A percentile compares a stretch with the other conserved stretches of the same genome.
phyloP scores from a whole-genome alignment of 129 eudicot genomes.

The Escallonia rubra region DNA sequence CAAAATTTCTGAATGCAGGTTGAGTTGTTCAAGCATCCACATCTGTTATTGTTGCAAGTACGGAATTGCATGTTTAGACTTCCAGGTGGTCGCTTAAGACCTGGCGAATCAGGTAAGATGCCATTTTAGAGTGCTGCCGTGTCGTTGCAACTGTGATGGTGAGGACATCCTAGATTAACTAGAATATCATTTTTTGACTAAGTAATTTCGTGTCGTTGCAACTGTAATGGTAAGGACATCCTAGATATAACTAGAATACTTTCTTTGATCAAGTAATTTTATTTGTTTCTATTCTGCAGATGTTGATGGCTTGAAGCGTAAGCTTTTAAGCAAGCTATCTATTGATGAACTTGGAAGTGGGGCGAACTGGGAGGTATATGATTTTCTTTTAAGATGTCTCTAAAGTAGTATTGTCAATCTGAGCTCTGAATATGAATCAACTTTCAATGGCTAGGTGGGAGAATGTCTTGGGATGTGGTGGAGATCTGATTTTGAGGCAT shows the following conservation, averaged over 20 bases:
- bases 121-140: neutral
- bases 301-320: conserved; percentile 60
- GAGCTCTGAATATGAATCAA: conserved; percentile 8
- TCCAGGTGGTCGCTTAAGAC: conserved; percentile 84
- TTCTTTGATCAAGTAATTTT: neutral
- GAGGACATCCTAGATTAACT: neutral
- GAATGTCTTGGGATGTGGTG: conserved; percentile 92
- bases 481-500: conserved; percentile 65
- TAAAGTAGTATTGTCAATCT: no score
- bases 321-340: conserved; percentile 65
- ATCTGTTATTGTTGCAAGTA: conserved; percentile 64
- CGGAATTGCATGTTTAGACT: conserved; percentile 56
- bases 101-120: conserved; percentile 69
- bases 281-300: conserved; percentile 27
- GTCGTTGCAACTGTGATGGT: neutral
- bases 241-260: neutral
- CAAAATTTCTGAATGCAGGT: conserved; percentile 34
- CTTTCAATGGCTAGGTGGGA: conserved; percentile 43
- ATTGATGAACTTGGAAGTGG: conserved; percentile 36
- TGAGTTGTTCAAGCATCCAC: conserved; percentile 78
- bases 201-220: neutral
- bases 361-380: conserved; percentile 67
- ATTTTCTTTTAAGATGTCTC: neutral
- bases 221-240: no score
- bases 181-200: neutral